phyloP scores from a whole-genome alignment of 768 basidiomycete species.

The Boletus speciosus region DNA sequence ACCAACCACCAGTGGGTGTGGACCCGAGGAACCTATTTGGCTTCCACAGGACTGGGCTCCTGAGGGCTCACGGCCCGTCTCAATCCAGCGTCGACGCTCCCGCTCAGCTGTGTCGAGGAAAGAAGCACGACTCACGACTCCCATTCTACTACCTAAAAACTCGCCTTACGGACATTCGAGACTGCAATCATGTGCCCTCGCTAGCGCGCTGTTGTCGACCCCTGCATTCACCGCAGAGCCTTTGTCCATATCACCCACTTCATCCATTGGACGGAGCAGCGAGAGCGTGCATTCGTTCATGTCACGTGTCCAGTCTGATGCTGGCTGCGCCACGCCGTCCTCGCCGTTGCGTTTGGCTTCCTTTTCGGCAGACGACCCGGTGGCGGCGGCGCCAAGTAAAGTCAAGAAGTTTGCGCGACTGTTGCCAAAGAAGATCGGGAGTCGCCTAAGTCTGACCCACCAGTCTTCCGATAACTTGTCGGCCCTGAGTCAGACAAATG shows the following conservation, averaged over 20 bases:
- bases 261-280: constrained; percentile 23
- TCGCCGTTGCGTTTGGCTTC: constrained; percentile 25
- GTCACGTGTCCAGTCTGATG: constrained; percentile 20
- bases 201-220: constrained; percentile 24
- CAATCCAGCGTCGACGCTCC: constrained; percentile 33
- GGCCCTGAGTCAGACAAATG: constrained; percentile 19
- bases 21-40: constrained; percentile 13
- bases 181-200: constrained; percentile 25
- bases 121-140: constrained; percentile 26
- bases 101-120: constrained; percentile 33
- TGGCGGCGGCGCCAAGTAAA: constrained; percentile 19
- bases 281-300: constrained; percentile 27
- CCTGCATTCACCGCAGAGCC: constrained; percentile 29
- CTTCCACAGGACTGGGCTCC: constrained; percentile 4
- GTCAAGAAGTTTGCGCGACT: constrained; percentile 28
- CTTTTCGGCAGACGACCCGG: constrained; percentile 24
- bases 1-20: constrained; percentile 3
- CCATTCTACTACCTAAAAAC: constrained; percentile 24
- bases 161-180: constrained; percentile 33
- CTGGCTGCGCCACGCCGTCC: constrained; percentile 21
- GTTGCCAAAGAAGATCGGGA: constrained; percentile 31
- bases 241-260: constrained; percentile 23
- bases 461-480: constrained; percentile 26
- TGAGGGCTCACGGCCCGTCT: constrained; percentile 10
- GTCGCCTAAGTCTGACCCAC: constrained; percentile 27